Evolutionary conservation across 148 eudicot species (phyloP), one percentile per base, ranked within the genome.

Genomic region (Tetragonia tetragonoides): DNA sequence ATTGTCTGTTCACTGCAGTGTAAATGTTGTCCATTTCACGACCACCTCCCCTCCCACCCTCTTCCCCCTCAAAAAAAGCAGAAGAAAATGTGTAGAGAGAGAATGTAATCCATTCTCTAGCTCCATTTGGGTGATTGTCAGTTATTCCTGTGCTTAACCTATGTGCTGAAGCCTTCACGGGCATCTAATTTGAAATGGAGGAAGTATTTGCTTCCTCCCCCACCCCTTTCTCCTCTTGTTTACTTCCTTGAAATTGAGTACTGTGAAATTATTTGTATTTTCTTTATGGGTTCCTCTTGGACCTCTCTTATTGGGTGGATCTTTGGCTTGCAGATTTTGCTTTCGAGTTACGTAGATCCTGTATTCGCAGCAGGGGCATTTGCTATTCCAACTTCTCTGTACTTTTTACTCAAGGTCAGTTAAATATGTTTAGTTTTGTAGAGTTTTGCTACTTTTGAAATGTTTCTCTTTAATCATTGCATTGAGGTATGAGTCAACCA

Each of bases 301-400:
- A 39, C 34, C 63, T 69, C 67, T 64, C 21, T 77, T 78, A 69
- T 69, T 38, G 11, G 64, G 38, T 54, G 57, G 68, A 81, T 34
- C 41, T 74, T 73, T 79, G 78, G 64, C 73, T 72, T 83, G 85
- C 93, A 95, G 99, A 82, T 95, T 75, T 85, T 95, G 82, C 90
- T 95, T 81, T 88, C 97, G 51, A 82, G 89, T 64, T 79, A 84
- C 81, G 75, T 91, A 73, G 83, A 84, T 81, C 89, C 88, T 70
- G 82, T 87, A 60, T 78, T 91, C 82, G 93, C 97, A 28, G 84
- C 87, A 34, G 97, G 99, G 64, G 97, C 97, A 57, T 91, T 95
- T 70, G 77, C 84, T 44, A 79, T 93, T 82, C 99, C 99, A 17
- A 79, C 91, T 17, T 87, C 97, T 42, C 88, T 95, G 54, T 95